Percentiles rank a stretch among this genome's conserved stretches.
phyloP scores from a whole-genome alignment of 371 early-diverging fungal species.

The Zancudomyces culisetae region DNA sequence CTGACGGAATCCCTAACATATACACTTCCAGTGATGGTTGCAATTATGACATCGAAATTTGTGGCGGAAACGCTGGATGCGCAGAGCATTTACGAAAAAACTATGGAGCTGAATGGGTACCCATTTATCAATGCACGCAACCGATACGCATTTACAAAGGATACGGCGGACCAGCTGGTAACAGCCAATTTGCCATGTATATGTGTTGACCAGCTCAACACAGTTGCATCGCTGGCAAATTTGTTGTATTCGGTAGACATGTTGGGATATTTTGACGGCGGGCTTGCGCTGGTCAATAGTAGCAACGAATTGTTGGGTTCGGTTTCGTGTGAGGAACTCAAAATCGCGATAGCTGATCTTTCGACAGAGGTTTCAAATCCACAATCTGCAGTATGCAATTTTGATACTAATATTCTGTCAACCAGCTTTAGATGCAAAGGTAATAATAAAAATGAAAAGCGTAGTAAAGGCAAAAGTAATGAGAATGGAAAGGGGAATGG shows the following conservation, averaged over 20 bases:
- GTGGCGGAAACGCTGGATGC: conserved; percentile 53
- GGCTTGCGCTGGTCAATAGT: conserved; percentile 63
- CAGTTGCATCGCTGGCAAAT: conserved; percentile 31
- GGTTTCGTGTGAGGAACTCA: conserved; percentile 59
- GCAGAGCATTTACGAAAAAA: conserved; percentile 66
- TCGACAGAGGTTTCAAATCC: conserved; percentile 5
- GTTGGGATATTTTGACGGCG: conserved; percentile 35
- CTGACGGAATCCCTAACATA: conserved; percentile 76
- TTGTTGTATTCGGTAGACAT: conserved; percentile 31
- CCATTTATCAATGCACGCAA: conserved; percentile 73
- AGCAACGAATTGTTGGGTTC: conserved; percentile 57
- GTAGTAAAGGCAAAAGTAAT: neutral
- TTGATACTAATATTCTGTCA: conserved; percentile 11
- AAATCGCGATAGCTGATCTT: conserved; percentile 38
- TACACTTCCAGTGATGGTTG: conserved; percentile 70
- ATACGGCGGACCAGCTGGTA: conserved; percentile 33
- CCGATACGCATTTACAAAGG: conserved; percentile 44
- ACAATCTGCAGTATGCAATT: conserved; percentile 6
- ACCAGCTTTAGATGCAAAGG: neutral
- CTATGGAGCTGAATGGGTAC: conserved; percentile 56
- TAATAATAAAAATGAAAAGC: neutral
- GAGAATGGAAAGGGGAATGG: neutral
- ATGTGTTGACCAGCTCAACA: conserved; percentile 35
- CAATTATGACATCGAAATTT: conserved; percentile 81
- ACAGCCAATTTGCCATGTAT: conserved; percentile 35